A percentile compares a stretch with the other conserved stretches of the same genome.
Conservation (phyloP, 441 rosid genomes). For the Pelargonium cotyledonis region DNA sequence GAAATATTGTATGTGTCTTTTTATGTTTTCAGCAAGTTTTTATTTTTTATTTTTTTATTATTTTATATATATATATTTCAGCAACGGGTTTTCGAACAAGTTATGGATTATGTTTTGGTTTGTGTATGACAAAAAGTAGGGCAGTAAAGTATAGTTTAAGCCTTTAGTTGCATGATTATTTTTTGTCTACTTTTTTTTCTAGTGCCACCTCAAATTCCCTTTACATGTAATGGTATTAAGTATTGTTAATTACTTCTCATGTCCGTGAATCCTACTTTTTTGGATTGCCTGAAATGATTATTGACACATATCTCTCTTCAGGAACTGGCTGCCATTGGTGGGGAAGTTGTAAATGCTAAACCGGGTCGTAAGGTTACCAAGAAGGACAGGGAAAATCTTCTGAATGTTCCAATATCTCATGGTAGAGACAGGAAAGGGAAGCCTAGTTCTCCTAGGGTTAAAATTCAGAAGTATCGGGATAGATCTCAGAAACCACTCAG, state of each 20-base stretch:
- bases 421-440: constrained; percentile 50
- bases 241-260: not conserved
- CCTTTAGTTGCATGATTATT: no score
- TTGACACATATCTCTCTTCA: constrained; percentile 20
- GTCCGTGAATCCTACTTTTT: constrained; percentile 2
- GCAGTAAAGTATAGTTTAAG: no score
- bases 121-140: no score
- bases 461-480: constrained; percentile 35
- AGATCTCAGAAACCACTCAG: constrained; percentile 53
- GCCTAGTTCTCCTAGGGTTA: constrained; percentile 36
- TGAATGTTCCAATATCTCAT: constrained; percentile 34
- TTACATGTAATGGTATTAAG: no score
- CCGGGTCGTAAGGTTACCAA: constrained; percentile 63
- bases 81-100: no score
- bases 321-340: constrained; percentile 84
- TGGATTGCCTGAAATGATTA: constrained; percentile 12
- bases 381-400: constrained; percentile 51
- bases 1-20: no score
- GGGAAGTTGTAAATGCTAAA: constrained; percentile 55
- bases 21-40: no score
- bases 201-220: no score
- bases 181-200: no score
- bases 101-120: no score
- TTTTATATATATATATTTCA: no score
- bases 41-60: no score